These are phyloP conservation scores for Phytophthora uliginosa DNA, from an alignment of 352 stramenopile species.

Conservation along the genomic window DNA sequence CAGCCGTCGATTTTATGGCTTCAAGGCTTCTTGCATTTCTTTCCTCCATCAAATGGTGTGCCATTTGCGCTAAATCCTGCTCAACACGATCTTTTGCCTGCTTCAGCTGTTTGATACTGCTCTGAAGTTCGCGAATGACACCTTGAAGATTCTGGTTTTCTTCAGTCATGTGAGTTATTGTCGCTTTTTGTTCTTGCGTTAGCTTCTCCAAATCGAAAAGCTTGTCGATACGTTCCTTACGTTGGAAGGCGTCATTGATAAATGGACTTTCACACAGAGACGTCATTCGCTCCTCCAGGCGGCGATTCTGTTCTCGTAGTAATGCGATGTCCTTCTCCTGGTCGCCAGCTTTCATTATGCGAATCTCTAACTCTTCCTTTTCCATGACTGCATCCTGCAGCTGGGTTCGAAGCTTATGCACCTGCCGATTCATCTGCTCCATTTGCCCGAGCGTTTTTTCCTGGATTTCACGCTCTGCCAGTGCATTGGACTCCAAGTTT, in stretches of 20 bases:
- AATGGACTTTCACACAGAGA: conserved; percentile 94
- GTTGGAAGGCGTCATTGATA: conserved; percentile 93
- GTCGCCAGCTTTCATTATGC: conserved; percentile 69
- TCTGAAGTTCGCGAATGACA: conserved; percentile 86
- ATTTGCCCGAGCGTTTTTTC: conserved; percentile 90
- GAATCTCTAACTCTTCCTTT: conserved; percentile 82
- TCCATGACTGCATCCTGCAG: conserved; percentile 83
- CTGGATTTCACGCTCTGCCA: conserved; percentile 90
- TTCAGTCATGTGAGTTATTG: conserved; percentile 74
- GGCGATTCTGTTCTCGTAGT: conserved; percentile 84
- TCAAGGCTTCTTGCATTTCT: conserved; percentile 51
- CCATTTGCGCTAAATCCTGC: conserved; percentile 67
- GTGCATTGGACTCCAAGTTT: conserved; percentile 86
- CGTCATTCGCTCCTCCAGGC: conserved; percentile 92
- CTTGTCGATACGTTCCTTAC: conserved; percentile 88
- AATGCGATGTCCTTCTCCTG: conserved; percentile 84
- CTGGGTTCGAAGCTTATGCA: conserved; percentile 89
- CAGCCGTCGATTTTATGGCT: conserved; percentile 32
- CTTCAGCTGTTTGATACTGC: conserved; percentile 85
- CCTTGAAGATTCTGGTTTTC: conserved; percentile 88
- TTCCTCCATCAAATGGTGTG: conserved; percentile 80
- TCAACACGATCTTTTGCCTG: conserved; percentile 78
- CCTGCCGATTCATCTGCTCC: conserved; percentile 93
- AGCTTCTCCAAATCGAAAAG: conserved; percentile 89
- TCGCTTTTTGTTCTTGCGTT: conserved; percentile 79